A percentile compares a stretch with the other conserved stretches of the same genome.
phyloP scores from a whole-genome alignment of 768 basidiomycete genomes.

The Rubroboletus satanas region DNA sequence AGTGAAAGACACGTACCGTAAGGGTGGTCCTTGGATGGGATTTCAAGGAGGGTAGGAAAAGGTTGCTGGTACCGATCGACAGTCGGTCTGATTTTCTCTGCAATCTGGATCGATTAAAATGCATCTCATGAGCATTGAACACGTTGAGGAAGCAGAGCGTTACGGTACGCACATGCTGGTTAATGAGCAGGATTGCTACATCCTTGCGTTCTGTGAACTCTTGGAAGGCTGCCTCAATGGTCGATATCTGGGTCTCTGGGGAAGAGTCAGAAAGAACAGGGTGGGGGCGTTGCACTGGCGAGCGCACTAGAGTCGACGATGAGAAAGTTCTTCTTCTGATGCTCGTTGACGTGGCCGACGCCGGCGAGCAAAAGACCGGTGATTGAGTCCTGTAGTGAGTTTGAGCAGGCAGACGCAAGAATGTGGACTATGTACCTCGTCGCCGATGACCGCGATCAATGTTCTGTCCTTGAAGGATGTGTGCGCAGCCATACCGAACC shows the following conservation, averaged over 20 bases:
- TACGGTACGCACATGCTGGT: slow-evolving; percentile 79
- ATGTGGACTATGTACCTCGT: slow-evolving; percentile 61
- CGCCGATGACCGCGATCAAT: slow-evolving; percentile 93
- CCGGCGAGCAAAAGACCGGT: slow-evolving; percentile 95
- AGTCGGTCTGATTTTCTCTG: slow-evolving; percentile 92
- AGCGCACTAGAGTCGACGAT: slow-evolving; percentile 90
- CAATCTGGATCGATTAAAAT: slow-evolving; percentile 55
- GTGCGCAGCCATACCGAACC: slow-evolving; percentile 43
- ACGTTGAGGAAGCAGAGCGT: not conserved
- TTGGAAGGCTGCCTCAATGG: slow-evolving; percentile 89
- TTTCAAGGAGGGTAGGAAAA: slow-evolving; percentile 95
- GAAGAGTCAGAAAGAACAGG: slow-evolving; percentile 9
- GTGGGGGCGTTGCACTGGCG: not conserved
- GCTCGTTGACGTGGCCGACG: slow-evolving; percentile 84
- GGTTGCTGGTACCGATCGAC: slow-evolving; percentile 95
- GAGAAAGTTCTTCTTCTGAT: slow-evolving; percentile 97
- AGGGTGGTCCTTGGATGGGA: slow-evolving; percentile 97
- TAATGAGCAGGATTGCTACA: slow-evolving; percentile 94
- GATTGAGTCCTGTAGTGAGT: slow-evolving; percentile 75
- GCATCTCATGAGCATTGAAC: slow-evolving; percentile 8
- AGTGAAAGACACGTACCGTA: slow-evolving; percentile 63
- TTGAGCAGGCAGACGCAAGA: slow-evolving; percentile 7
- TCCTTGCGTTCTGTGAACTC: slow-evolving; percentile 94
- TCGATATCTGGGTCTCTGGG: slow-evolving; percentile 84
- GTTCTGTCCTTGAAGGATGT: slow-evolving; percentile 75